Evolutionary conservation across 257 asterid genomes (phyloP).

Genomic region (Plantago major): DNA sequence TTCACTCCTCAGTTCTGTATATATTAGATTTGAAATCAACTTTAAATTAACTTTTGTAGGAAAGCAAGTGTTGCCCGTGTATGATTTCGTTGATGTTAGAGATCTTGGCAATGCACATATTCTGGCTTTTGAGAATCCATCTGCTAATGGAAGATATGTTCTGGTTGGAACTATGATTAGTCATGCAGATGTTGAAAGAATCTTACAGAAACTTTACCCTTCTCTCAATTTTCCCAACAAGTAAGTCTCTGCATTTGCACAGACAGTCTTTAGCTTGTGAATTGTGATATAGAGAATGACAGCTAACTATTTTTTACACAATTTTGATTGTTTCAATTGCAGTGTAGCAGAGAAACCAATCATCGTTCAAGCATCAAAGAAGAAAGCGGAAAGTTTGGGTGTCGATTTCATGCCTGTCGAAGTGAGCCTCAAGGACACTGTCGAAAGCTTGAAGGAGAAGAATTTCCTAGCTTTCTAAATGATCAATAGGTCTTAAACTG

Average conservation of each 20-base stretch:
- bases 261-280: not conserved
- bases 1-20: too few relatives aligned
- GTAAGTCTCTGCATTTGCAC: conserved; percentile 27
- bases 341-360: not conserved
- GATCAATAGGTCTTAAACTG: too few relatives aligned
- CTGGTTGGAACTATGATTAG: conserved; percentile 38
- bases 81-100: conserved; percentile 35
- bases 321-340: not conserved
- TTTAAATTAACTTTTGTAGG: conserved; percentile 7
- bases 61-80: conserved; percentile 18
- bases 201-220: conserved; percentile 36
- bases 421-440: conserved; percentile 29
- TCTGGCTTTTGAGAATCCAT: conserved; percentile 41
- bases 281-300: not conserved
- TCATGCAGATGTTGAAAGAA: conserved; percentile 27
- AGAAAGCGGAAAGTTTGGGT: conserved; percentile 32
- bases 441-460: conserved; percentile 29
- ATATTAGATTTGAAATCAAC: too few relatives aligned
- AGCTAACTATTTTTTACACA: not conserved
- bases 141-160: conserved; percentile 43
- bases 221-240: conserved; percentile 32
- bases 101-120: conserved; percentile 41
- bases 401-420: conserved; percentile 30
- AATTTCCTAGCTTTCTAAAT: conserved; percentile 20
- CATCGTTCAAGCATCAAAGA: conserved; percentile 18